Base-by-base conservation (phyloP, 2,329 filamentous ascomycete genomes). In the Xylogone sp. region DNA sequence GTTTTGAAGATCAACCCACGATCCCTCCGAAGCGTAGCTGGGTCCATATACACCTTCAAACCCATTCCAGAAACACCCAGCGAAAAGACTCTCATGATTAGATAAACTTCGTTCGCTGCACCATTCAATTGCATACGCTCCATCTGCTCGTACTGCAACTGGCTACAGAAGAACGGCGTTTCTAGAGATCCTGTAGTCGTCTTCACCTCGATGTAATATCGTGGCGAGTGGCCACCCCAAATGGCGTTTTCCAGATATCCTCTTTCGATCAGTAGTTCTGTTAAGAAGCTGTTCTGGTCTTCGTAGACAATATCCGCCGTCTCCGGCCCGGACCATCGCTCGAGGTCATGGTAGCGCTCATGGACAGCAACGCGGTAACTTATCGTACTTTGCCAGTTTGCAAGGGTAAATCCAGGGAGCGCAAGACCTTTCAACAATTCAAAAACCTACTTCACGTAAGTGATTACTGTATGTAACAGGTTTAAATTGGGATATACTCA, bases 151-250 rank as follows among this genome's bases (percentile, higher is more conserved):
- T n/a, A n/a, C n/a, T n/a, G n/a, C n/a, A n/a, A n/a, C n/a, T n/a
- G n/a, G n/a, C n/a, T n/a, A n/a, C n/a, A n/a, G n/a, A n/a, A n/a
- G n/a, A n/a, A n/a, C n/a, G n/a, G n/a, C n/a, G n/a, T n/a, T n/a
- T n/a, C n/a, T n/a, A n/a, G n/a, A n/a, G n/a, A n/a, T 1, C 61
- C 59, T 0, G 69, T 71, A 0, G 76, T 79, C 1, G 75, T 69
- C 57, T 80, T 81, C 29, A 81, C 77, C 50, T 81, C 78, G 2
- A 81, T 71, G 21, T 69, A 72, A 55, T 77, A 80, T 29, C 65
- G 56, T 1, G 69, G 74, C 3, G 46, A 56, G 46, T 51, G 53
- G 9, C 43, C 57, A 12, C 39, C 22, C 66, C 69, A 74, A 3
- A 44, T 51, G n/a, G n/a, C n/a, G 1, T 55, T 52, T 6, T 56